phyloP scores from a whole-genome alignment of 1,284 basidiomycete genomes.

The Marasmius sp. region DNA sequence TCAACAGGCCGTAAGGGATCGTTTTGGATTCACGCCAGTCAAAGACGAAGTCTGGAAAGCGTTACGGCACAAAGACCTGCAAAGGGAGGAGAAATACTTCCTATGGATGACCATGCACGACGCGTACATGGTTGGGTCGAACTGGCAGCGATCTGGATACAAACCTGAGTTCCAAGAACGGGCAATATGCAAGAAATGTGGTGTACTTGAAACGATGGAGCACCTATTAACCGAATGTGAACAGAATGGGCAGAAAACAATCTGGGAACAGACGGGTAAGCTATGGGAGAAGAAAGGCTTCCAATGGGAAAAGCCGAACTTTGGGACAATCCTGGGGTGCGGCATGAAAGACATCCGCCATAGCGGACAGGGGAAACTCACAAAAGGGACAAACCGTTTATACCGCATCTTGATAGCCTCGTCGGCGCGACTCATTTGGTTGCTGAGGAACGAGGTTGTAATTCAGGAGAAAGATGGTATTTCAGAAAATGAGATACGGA shows the following conservation, averaged over 20 bases:
- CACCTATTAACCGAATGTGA: conserved; percentile 28
- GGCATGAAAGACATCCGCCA: too few species aligned
- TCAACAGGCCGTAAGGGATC: not conserved
- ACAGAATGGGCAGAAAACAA: conserved; percentile 15
- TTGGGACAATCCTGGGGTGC: conserved; percentile 15
- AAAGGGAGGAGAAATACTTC: conserved; percentile 20
- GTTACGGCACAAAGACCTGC: conserved; percentile 16
- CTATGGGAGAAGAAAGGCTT: conserved; percentile 19
- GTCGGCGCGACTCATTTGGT: not conserved
- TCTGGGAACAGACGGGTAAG: conserved; percentile 22
- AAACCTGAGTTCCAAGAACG: not conserved
- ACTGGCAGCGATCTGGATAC: conserved; percentile 15
- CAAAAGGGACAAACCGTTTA: too few species aligned
- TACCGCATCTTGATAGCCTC: not conserved
- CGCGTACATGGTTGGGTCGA: conserved; percentile 16
- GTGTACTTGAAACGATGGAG: conserved; percentile 17
- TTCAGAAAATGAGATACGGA: not conserved
- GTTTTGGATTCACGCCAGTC: not conserved
- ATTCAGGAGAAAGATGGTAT: not conserved
- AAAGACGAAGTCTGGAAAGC: conserved; percentile 11
- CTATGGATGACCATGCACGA: conserved; percentile 29
- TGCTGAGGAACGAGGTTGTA: not conserved
- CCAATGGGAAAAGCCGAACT: conserved; percentile 13
- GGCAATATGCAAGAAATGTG: not conserved
- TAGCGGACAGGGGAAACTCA: too few species aligned